A percentile compares a stretch with the other conserved stretches of the same genome.
Conservation (phyloP, 441 rosid genomes). For the Populus hybrid region DNA sequence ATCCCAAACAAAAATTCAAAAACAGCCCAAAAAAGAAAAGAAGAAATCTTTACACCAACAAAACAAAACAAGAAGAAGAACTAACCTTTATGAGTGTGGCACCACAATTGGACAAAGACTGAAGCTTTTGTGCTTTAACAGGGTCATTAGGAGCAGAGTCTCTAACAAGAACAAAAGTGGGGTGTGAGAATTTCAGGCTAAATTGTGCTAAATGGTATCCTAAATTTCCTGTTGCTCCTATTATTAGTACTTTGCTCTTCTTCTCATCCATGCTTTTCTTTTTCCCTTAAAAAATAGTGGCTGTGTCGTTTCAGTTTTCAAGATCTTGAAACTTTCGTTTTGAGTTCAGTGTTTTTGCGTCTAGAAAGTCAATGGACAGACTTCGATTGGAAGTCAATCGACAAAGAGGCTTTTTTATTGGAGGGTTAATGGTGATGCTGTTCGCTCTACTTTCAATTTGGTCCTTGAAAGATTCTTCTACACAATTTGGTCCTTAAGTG, state of each 20-base stretch:
- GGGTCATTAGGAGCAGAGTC: conserved; percentile 45
- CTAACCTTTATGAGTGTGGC: conserved; percentile 31
- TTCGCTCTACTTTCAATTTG: too few relatives aligned
- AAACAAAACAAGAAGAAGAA: neutral
- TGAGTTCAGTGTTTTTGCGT: neutral
- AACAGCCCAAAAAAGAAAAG: neutral
- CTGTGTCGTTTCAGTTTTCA: neutral
- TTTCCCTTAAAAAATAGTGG: neutral
- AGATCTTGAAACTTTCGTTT: neutral
- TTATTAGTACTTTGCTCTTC: conserved; percentile 61
- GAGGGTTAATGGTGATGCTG: neutral
- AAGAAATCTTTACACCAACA: neutral
- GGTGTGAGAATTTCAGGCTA: conserved; percentile 49
- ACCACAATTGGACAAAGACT: conserved; percentile 46
- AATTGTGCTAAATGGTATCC: conserved; percentile 55
- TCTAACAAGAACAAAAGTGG: conserved; percentile 61
- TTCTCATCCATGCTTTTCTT: conserved; percentile 12
- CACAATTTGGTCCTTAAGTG: too few relatives aligned
- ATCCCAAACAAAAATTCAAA: neutral
- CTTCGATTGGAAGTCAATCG: neutral
- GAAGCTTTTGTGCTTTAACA: conserved; percentile 36
- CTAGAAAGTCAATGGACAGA: too few relatives aligned
- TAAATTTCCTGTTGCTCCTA: conserved; percentile 73
- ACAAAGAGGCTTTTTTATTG: neutral
- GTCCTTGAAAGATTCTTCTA: too few relatives aligned